Evolutionary conservation across 23 red algal species (phyloP).

Genomic region (Gracilaria domingensis): DNA sequence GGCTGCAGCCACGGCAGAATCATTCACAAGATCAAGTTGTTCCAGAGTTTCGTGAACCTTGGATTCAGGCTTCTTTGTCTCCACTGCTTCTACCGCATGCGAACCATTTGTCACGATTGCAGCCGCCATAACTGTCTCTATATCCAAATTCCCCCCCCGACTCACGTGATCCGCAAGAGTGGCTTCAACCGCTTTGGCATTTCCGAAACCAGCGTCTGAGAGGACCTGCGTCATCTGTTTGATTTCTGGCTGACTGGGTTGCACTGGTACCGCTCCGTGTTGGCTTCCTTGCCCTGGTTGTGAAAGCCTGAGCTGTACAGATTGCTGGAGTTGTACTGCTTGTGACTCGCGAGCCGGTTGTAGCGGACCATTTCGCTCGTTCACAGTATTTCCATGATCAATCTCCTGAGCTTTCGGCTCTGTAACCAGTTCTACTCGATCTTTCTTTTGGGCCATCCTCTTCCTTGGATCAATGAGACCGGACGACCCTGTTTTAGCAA

Average conservation of each 20-base stretch:
- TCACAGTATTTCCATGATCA: background rate
- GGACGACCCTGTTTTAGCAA: background rate
- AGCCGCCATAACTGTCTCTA: constrained; percentile 66
- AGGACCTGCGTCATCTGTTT: constrained; percentile 51
- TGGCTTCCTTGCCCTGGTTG: background rate
- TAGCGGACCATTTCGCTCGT: background rate
- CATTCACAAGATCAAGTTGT: background rate
- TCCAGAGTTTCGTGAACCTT: background rate
- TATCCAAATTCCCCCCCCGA: constrained; percentile 46
- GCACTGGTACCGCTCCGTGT: constrained; percentile 18
- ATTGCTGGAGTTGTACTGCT: background rate
- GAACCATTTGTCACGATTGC: constrained; percentile 47
- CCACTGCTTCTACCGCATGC: background rate
- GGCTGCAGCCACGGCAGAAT: background rate
- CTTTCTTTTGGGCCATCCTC: background rate
- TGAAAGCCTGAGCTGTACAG: background rate
- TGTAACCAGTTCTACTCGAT: background rate
- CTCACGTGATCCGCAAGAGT: constrained; percentile 59
- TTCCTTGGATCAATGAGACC: constrained; percentile 25
- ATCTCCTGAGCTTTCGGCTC: background rate
- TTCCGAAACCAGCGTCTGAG: constrained; percentile 45
- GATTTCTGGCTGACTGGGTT: constrained; percentile 40
- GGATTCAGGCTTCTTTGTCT: background rate
- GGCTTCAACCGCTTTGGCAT: constrained; percentile 44
- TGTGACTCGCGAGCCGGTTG: background rate